Base-by-base conservation (phyloP, 495 filamentous ascomycete species). In the Stereocaulon alpinum region DNA sequence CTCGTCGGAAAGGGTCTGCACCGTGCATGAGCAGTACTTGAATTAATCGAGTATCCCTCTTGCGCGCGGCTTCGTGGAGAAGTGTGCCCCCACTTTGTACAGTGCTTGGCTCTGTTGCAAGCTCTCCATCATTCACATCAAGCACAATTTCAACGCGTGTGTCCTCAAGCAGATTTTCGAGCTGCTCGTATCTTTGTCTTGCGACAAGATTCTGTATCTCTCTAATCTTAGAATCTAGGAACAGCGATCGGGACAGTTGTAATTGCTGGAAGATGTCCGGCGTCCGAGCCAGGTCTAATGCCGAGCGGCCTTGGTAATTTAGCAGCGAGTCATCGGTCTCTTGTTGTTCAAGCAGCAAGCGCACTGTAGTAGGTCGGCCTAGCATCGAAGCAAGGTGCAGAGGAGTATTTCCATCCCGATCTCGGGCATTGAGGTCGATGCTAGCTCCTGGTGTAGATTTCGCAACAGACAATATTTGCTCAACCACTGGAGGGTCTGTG, bases 221-320 rank as follows among this genome's bases (percentile, higher is more conserved):
- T 69, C 84, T 84, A 4, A 90, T 82, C 68, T 89, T 93, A 61
- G 74, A 78, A 67, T 97, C 94, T 34, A 95, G 85, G 67, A 91
- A 97, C 43, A 97, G 71, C 4, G 91, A 95, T 34, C 91, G 80
- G 9, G 92, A 83, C 11, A 98, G 84, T 69, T 98, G 94, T 56
- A 98, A 79, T 66, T 91, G 87, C 69, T 98, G 91, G 73, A 92
- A 96, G 57, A 97, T 95, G 15, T 95, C 91, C 6, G 93, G 91
- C 14, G 80, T 96, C 14, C 89, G 82, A 3, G 93, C 89, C 34
- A 96, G 77, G 68, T 97, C 93, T 44, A 98, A 80, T 5, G 93
- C 83, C 0, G 90, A 84, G 55, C 89, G 88, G 51, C 91, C 89
- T 55, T 87, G 83, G 66, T 89, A 87, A 73, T 97, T 98, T n/a